Evolutionary conservation across 192 early-diverging fungal genomes (phyloP).

Genomic region (Globomyces pollinis-pini): DNA sequence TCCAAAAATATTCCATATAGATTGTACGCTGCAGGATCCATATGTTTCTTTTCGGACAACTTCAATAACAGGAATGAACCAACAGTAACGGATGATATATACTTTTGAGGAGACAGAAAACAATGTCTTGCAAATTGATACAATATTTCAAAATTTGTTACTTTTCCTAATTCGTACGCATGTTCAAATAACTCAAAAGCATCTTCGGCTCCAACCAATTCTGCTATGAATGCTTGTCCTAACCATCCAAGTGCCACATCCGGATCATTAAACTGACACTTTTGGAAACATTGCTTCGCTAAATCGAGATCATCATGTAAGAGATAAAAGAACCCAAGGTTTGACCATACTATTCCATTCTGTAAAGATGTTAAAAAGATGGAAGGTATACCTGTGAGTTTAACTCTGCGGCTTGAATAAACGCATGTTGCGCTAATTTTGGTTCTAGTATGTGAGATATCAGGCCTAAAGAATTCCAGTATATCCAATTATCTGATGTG

Average conservation of each 20-base stretch:
- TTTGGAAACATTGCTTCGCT: constrained; percentile 61
- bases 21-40: constrained; percentile 54
- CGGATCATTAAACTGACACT: constrained; percentile 68
- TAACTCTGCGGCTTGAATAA: constrained; percentile 69
- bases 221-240: constrained; percentile 77
- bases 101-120: constrained; percentile 7
- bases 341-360: constrained; percentile 65
- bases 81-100: constrained; percentile 18
- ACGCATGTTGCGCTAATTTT: constrained; percentile 72
- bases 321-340: constrained; percentile 75
- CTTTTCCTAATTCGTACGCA: constrained; percentile 58
- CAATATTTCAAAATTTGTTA: constrained; percentile 24
- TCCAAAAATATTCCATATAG: constrained; percentile 72
- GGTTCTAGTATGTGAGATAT: constrained; percentile 37
- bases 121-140: constrained; percentile 45
- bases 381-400: constrained; percentile 49
- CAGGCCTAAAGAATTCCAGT: constrained; percentile 71
- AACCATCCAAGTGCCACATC: constrained; percentile 72
- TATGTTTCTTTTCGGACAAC: constrained; percentile 47
- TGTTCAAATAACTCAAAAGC: constrained; percentile 68
- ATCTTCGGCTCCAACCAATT: constrained; percentile 43
- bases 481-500: constrained; percentile 40
- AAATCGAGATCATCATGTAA: constrained; percentile 65
- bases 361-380: constrained; percentile 16
- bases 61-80: constrained; percentile 52